Evolutionary conservation across 352 stramenopile species (phyloP).

Genomic region (Phytophthora citrophthora): DNA sequence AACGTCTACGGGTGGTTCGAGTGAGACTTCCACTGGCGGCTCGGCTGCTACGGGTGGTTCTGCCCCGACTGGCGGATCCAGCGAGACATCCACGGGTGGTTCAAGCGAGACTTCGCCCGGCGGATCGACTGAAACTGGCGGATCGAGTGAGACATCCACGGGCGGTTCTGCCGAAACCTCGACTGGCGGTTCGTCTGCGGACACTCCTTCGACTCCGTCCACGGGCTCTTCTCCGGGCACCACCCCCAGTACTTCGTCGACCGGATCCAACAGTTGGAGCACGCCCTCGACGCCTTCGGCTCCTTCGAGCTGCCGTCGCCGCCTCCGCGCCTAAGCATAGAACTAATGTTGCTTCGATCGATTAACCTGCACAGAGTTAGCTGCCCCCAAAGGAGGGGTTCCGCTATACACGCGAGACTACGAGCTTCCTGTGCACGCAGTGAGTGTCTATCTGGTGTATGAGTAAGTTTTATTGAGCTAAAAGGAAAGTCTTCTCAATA

Average conservation of each 20-base stretch:
- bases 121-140: neutral
- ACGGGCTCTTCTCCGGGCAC: constrained; percentile 2
- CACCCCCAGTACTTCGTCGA: neutral
- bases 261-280: constrained; percentile 25
- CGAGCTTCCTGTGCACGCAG: constrained; percentile 11
- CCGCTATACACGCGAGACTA: neutral
- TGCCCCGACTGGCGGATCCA: neutral
- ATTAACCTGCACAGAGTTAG: constrained; percentile 7
- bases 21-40: constrained; percentile 5
- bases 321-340: constrained; percentile 29
- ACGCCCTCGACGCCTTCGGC: constrained; percentile 22
- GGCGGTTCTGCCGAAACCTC: constrained; percentile 9
- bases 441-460: constrained; percentile 27
- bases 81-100: constrained; percentile 9
- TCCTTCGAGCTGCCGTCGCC: constrained; percentile 24
- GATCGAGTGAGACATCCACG: neutral
- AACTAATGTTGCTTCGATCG: constrained; percentile 5
- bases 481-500: neutral
- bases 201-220: constrained; percentile 17
- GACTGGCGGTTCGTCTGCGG: constrained; percentile 15
- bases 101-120: constrained; percentile 5
- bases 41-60: neutral
- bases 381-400: constrained; percentile 1
- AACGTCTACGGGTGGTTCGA: constrained; percentile 2
- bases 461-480: constrained; percentile 16